phyloP scores from a whole-genome alignment of 495 filamentous ascomycete species.

The Penicillium paradoxum region DNA sequence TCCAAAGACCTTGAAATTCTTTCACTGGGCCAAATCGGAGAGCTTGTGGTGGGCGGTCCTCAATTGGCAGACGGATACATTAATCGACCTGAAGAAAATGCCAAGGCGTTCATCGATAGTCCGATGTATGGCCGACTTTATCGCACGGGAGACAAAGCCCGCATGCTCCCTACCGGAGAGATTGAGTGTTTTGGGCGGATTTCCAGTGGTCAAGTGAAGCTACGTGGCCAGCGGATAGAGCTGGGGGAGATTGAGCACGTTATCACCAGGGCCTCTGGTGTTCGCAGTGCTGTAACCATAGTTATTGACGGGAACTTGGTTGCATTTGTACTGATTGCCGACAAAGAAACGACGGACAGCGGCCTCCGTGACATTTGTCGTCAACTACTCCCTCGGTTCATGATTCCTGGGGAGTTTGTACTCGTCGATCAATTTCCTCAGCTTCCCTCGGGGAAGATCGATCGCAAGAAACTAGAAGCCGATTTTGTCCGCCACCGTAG shows the following conservation, averaged over 20 bases:
- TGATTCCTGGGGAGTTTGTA: conserved; percentile 69
- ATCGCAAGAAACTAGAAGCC: conserved; percentile 57
- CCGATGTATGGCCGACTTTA: conserved; percentile 57
- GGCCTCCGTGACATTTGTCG: conserved; percentile 54
- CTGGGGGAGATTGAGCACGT: conserved; percentile 78
- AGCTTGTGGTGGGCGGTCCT: conserved; percentile 72
- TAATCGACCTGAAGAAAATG: conserved; percentile 67
- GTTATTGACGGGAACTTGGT: conserved; percentile 59
- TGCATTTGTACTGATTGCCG: conserved; percentile 56
- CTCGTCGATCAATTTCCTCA: conserved; percentile 58
- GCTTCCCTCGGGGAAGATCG: conserved; percentile 73
- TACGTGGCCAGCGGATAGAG: conserved; percentile 77
- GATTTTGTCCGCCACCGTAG: conserved; percentile 42
- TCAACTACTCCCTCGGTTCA: conserved; percentile 69
- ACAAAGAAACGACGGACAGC: conserved; percentile 21
- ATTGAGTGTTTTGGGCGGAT: conserved; percentile 83
- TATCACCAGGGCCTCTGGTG: conserved; percentile 48
- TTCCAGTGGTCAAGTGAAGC: conserved; percentile 69
- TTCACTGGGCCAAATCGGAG: conserved; percentile 68
- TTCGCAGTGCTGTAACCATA: conserved; percentile 52
- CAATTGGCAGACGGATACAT: conserved; percentile 78
- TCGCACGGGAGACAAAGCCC: conserved; percentile 78
- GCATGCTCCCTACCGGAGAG: conserved; percentile 57
- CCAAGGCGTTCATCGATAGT: conserved; percentile 57
- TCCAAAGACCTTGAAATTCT: conserved; percentile 44